Conservation (phyloP, 2,329 filamentous ascomycete genomes). For the Cercospora sp. region DNA sequence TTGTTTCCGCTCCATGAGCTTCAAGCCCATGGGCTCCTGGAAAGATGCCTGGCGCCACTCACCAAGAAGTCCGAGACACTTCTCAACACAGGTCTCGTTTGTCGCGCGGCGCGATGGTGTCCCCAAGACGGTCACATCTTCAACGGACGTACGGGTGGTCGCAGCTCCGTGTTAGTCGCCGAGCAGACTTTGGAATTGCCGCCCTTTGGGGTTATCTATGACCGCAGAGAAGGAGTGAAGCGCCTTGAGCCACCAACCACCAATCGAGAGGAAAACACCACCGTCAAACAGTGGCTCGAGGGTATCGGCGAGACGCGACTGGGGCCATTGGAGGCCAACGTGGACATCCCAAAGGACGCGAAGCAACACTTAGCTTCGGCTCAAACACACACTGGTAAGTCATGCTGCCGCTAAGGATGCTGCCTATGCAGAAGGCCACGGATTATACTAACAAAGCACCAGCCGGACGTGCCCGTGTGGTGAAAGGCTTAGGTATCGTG, state of each 20-base stretch:
- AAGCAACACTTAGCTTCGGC: constrained; percentile 21
- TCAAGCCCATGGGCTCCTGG: constrained; percentile 23
- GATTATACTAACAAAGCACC: neutral
- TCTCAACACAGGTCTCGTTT: constrained; percentile 22
- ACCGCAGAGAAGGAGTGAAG: constrained; percentile 14
- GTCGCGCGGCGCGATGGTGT: constrained; percentile 25
- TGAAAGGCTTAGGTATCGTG: constrained; percentile 21
- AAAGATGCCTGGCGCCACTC: constrained; percentile 21
- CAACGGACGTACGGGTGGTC: constrained; percentile 29
- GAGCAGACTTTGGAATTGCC: constrained; percentile 18
- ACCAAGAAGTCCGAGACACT: constrained; percentile 16
- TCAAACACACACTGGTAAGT: constrained; percentile 18
- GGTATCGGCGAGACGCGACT: constrained; percentile 31
- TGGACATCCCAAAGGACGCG: constrained; percentile 30
- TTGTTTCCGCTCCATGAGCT: constrained; percentile 25
- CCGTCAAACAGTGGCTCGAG: constrained; percentile 30
- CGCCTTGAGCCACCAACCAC: neutral
- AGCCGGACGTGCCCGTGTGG: constrained; percentile 22
- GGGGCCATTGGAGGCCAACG: constrained; percentile 18
- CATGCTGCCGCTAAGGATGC: neutral
- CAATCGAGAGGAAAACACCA: constrained; percentile 20
- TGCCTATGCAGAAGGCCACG: neutral
- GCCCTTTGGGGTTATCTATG: constrained; percentile 7
- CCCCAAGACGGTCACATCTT: constrained; percentile 24
- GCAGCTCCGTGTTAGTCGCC: constrained; percentile 1